Evolutionary conservation across 78 protist species (phyloP).

Genomic region (Guillardia theta): DNA sequence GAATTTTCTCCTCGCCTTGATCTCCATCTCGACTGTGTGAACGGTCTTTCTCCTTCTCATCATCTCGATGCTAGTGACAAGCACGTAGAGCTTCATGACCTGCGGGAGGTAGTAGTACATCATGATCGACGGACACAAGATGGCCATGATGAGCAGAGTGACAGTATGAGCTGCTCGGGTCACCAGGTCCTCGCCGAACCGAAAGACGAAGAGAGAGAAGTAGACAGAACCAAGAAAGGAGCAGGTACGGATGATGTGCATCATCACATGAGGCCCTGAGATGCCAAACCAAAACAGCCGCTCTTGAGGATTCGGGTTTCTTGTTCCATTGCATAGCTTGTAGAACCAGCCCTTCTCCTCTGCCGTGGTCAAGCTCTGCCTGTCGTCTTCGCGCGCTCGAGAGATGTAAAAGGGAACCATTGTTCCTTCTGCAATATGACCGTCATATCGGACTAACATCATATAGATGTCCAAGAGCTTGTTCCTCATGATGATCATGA

Average conservation of each 20-base stretch:
- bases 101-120: slow-evolving; percentile 3
- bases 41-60: not conserved
- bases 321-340: not conserved
- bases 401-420: no score
- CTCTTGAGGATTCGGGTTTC: slow-evolving; percentile 1
- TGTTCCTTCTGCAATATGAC: no score
- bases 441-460: not conserved
- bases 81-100: not conserved
- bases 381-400: no score
- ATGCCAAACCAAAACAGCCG: not conserved
- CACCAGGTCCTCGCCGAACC: not conserved
- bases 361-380: no score
- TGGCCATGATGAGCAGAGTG: not conserved
- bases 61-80: not conserved
- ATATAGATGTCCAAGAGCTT: not conserved
- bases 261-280: not conserved
- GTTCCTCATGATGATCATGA: not conserved
- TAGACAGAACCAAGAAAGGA: not conserved
- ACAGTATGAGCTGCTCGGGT: not conserved
- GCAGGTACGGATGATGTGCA: slow-evolving; percentile 35
- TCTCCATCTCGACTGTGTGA: not conserved
- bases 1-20: not conserved
- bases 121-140: not conserved
- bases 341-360: not conserved
- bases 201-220: not conserved